Base-by-base conservation (phyloP, 1,284 basidiomycete genomes). In the Cystobasidiaceae sp. region DNA sequence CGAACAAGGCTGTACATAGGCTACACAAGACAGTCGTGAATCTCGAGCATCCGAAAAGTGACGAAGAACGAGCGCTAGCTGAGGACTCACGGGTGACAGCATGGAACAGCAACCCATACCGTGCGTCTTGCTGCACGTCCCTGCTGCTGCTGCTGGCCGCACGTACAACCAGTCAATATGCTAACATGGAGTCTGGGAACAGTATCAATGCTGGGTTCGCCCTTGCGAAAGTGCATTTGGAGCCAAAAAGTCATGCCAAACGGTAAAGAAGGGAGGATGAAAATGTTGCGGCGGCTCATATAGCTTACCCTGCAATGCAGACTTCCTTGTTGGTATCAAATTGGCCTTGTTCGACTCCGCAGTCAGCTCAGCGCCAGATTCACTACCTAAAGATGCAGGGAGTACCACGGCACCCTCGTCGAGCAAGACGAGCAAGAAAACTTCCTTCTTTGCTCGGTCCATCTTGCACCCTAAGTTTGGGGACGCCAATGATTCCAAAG, bases 171-270 rank as follows among this genome's bases (percentile, higher is more conserved):
- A n/a, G 13, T 2, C 30, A 32, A 19, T 3, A 13, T 8, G 2
- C 49, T 51, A 19, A 51, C 2, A 51, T 15, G 15, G 28, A 8
- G 49, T 2, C 19, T 2, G 32, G n/a, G 27, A 4, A 2, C 23
- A 56, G 54, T 56, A 23, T 62, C 49, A 27, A 62, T 62, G 60
- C 60, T 62, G 5, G 60, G 49, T 11, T 52, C 49, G 11, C 60
- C 60, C 27, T 41, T 62, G 17, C 33, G 60, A 27, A 51, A 41
- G 30, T 62, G 60, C 60, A 54, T 62, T 13, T 62, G 60, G 60
- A 62, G 60, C 34, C 39, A 44, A 17, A 51, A 41, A 51, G 37
- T 41, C 17, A 62, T 62, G 60, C 60, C 60, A 33, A 52, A 25
- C 19, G 60, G 60, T 62, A 25, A 25, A 37, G 4, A 11, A 5